Base-by-base conservation (phyloP, 1,139 yeast genomes). In the Meyerozyma elateridarum region DNA sequence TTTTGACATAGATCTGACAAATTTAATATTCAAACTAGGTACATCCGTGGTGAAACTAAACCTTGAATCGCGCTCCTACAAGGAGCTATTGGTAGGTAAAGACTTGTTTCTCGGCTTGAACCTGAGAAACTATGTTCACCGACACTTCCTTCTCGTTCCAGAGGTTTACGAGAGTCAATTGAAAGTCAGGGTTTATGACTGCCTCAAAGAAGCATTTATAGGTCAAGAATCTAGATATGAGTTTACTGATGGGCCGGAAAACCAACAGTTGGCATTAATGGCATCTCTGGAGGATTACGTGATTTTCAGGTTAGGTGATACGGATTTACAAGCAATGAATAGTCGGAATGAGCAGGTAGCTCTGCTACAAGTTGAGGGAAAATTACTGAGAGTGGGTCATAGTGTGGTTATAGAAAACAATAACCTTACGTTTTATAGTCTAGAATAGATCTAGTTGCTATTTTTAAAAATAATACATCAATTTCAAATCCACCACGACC, bases 391-490 rank as follows among this genome's bases (percentile, higher is more conserved):
- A 15, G 15, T 24, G 9, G 18, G 27, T 14, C 11, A 8, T 11
- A 17, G 19, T 9, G 18, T 24, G 18, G 27, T 24, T n/a, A 18
- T 24, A 11, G 15, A 17, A 4, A 18, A 18, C 18, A 13, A 24
- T 18, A 24, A 13, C 15, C 15, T 15, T 18, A 14, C 9, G 12
- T 24, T 24, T 24, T 24, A 24, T 15, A 18, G 15, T 13, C 9
- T 24, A 5, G 27, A 24, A 24, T 24, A 24, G 27, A 12, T 24
- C 9, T 19, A 19, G 20, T 19, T 19, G 20, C 8, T 15, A 24
- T 24, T n/a, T n/a, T n/a, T n/a, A n/a, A n/a, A n/a, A n/a, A n/a
- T n/a, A n/a, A n/a, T n/a, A n/a, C n/a, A n/a, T n/a, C n/a, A n/a
- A n/a, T n/a, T n/a, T n/a, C n/a, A n/a, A n/a, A n/a, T n/a, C n/a